Conservation (phyloP, 2,329 filamentous ascomycete genomes). For the Aureobasidium sp. region DNA sequence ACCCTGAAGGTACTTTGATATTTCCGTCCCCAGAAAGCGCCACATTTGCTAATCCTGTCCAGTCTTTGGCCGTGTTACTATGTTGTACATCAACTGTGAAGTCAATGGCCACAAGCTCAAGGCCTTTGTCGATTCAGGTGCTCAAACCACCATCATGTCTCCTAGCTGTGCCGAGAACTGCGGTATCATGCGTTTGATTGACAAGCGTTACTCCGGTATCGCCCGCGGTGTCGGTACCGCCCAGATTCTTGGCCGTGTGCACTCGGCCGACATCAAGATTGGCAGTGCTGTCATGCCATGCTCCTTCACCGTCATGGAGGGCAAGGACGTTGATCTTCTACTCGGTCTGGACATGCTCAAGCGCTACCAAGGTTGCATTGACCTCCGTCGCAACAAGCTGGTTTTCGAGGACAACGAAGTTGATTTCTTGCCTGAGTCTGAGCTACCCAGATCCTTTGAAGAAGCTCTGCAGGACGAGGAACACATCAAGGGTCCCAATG, state of each 20-base stretch:
- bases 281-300: constrained; percentile 80
- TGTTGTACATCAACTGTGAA: constrained; percentile 93
- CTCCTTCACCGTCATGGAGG: constrained; percentile 99
- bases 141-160: constrained; percentile 98
- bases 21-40: background rate
- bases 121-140: constrained; percentile 93
- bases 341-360: constrained; percentile 96
- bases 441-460: constrained; percentile 76
- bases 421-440: constrained; percentile 80
- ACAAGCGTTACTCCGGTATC: constrained; percentile 83
- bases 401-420: constrained; percentile 85
- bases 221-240: constrained; percentile 92
- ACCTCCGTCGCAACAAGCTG: constrained; percentile 74
- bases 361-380: constrained; percentile 86
- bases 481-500: constrained; percentile 73
- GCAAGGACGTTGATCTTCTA: constrained; percentile 88
- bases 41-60: constrained; percentile 2
- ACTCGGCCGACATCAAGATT: constrained; percentile 91
- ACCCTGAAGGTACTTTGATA: constrained; percentile 67
- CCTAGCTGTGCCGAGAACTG: constrained; percentile 83
- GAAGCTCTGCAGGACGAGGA: constrained; percentile 63
- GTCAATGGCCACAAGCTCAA: constrained; percentile 91
- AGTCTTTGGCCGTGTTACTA: constrained; percentile 92
- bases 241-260: constrained; percentile 87
- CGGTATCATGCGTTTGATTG: constrained; percentile 92